Evolutionary conservation across 768 basidiomycete genomes (phyloP).

Genomic region (Russula olivacea): DNA sequence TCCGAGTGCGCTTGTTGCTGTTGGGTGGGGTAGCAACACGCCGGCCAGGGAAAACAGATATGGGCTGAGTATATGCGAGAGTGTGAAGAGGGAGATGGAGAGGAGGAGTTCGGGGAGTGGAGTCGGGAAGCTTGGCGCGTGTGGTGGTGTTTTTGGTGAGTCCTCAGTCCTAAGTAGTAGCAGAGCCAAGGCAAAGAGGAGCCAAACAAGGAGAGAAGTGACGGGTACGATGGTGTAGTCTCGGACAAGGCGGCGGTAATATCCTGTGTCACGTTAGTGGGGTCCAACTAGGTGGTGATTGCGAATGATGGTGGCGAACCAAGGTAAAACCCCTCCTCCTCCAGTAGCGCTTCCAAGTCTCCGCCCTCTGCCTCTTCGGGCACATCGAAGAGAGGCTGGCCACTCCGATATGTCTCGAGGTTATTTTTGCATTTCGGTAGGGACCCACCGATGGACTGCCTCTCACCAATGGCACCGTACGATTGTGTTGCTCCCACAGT

Average conservation of each 20-base stretch:
- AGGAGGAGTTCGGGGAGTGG: constrained; percentile 62
- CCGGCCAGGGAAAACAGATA: constrained; percentile 41
- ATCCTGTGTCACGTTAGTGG: constrained; percentile 39
- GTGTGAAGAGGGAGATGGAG: constrained; percentile 55
- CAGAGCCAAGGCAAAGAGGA: constrained; percentile 47
- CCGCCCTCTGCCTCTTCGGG: constrained; percentile 22
- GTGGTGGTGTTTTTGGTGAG: constrained; percentile 32
- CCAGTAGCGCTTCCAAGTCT: constrained; percentile 15
- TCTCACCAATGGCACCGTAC: constrained; percentile 15
- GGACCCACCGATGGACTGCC: neutral
- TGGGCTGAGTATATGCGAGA: constrained; percentile 48
- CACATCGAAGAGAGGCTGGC: constrained; percentile 15
- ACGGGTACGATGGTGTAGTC: constrained; percentile 37
- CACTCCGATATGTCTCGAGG: constrained; percentile 16
- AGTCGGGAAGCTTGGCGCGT: constrained; percentile 47
- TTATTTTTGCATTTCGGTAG: neutral
- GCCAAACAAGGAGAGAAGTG: constrained; percentile 40
- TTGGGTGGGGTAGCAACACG: constrained; percentile 30
- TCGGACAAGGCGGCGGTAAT: constrained; percentile 50
- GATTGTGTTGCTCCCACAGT: constrained; percentile 10
- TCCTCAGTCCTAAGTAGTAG: constrained; percentile 38
- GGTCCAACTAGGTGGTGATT: neutral
- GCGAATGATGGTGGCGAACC: constrained; percentile 6
- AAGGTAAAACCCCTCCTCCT: constrained; percentile 22
- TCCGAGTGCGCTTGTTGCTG: constrained; percentile 34